Conservation (phyloP, 1,284 basidiomycete species). For the Tilletia horrida region DNA sequence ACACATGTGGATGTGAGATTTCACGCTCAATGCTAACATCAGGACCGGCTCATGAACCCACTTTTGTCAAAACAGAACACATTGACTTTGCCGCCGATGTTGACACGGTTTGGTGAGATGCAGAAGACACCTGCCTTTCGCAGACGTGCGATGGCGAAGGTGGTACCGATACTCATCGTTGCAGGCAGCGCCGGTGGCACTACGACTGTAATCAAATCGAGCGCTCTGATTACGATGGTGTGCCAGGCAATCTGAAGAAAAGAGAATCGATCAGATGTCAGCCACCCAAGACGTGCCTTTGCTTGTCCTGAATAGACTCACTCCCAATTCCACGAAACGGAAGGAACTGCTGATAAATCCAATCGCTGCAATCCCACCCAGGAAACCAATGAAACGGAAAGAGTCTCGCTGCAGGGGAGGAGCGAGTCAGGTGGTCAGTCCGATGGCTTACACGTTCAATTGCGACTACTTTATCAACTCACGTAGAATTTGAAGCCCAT, state of each 20-base stretch:
- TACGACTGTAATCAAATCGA: slow-evolving; percentile 96
- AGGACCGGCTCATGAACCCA: neutral
- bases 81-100: slow-evolving; percentile 93
- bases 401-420: slow-evolving; percentile 68
- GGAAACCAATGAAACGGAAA: slow-evolving; percentile 88
- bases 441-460: too few species aligned
- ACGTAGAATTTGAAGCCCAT: slow-evolving; percentile 85
- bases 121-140: slow-evolving; percentile 89
- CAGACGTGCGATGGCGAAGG: slow-evolving; percentile 86
- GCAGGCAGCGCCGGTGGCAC: slow-evolving; percentile 97
- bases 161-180: slow-evolving; percentile 94
- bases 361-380: slow-evolving; percentile 79
- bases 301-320: slow-evolving; percentile 47
- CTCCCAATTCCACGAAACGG: slow-evolving; percentile 86
- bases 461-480: slow-evolving; percentile 22
- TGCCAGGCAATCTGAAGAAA: slow-evolving; percentile 64
- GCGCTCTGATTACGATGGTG: slow-evolving; percentile 83
- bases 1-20: neutral
- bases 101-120: slow-evolving; percentile 93
- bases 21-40: neutral
- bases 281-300: neutral
- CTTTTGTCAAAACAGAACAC: slow-evolving; percentile 99
- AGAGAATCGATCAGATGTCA: neutral
- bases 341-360: slow-evolving; percentile 69
- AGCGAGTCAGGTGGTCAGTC: too few species aligned